Evolutionary conservation across 2,329 filamentous ascomycete species (phyloP).

Genomic region (Colletotrichum brevisporum): DNA sequence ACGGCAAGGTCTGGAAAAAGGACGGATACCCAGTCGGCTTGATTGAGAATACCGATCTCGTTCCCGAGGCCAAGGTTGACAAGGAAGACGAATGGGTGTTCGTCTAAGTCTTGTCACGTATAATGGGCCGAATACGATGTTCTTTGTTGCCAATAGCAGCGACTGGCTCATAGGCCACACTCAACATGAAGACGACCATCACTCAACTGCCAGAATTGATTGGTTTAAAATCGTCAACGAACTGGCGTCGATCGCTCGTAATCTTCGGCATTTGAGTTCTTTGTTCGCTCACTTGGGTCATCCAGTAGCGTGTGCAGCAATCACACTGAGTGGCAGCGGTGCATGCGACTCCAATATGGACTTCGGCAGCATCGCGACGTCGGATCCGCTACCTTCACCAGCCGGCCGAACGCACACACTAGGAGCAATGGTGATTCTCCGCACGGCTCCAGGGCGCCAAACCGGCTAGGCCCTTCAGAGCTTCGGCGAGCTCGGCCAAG

Average conservation of each 20-base stretch:
- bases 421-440: slow-evolving; percentile 8
- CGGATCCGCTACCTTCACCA: background rate
- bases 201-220: background rate
- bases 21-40: slow-evolving; percentile 43
- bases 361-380: slow-evolving; percentile 12
- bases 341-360: too few species aligned
- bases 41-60: slow-evolving; percentile 7
- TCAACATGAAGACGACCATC: background rate
- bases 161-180: background rate
- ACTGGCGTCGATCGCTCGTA: background rate
- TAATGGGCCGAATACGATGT: background rate
- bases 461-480: background rate
- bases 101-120: slow-evolving; percentile 27
- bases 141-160: background rate
- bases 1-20: slow-evolving; percentile 64
- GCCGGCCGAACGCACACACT: background rate
- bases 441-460: slow-evolving; percentile 20
- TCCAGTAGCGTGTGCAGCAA: too few species aligned
- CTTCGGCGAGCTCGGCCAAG: slow-evolving; percentile 26
- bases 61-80: background rate
- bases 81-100: slow-evolving; percentile 39
- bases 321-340: background rate
- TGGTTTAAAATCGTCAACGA: slow-evolving; percentile 1
- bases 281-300: too few species aligned
- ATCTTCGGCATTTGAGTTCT: slow-evolving; percentile 9